These are phyloP conservation scores for Parathielavia appendiculata DNA, from an alignment of 495 filamentous ascomycete genomes.

Conservation along the genomic window DNA sequence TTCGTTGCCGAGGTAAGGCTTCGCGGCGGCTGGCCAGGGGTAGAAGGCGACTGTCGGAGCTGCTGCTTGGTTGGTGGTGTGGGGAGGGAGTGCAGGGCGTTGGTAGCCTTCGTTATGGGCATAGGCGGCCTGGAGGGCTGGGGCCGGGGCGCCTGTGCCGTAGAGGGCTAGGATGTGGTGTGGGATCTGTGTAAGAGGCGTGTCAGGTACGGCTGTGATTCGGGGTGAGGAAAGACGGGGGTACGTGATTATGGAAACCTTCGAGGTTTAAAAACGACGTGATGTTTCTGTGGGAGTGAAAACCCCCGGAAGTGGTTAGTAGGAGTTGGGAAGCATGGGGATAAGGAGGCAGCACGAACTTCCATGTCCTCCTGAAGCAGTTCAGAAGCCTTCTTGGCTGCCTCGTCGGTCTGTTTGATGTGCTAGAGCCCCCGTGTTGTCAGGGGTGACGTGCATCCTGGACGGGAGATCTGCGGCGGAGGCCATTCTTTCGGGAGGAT, in stretches of 20 bases:
- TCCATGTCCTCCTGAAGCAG: conserved; percentile 71
- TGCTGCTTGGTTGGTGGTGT: conserved; percentile 38
- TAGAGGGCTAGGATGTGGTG: conserved; percentile 74
- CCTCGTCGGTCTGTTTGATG: conserved; percentile 48
- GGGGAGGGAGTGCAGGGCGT: conserved; percentile 37
- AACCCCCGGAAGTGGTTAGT: neutral
- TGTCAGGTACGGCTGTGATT: conserved; percentile 25
- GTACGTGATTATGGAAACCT: conserved; percentile 62
- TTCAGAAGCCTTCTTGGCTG: conserved; percentile 55
- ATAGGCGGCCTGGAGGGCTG: conserved; percentile 54
- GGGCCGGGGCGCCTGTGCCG: conserved; percentile 61
- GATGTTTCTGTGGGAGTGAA: conserved; percentile 49
- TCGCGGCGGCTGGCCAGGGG: conserved; percentile 36
- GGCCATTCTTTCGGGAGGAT: conserved; percentile 48
- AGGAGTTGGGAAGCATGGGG: neutral
- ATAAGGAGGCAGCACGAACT: conserved; percentile 20
- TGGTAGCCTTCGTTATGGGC: conserved; percentile 59
- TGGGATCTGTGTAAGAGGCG: conserved; percentile 49
- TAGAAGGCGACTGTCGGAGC: conserved; percentile 25
- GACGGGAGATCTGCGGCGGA: conserved; percentile 42
- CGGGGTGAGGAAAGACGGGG: conserved; percentile 27
- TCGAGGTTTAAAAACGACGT: conserved; percentile 70
- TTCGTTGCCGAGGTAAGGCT: conserved; percentile 43
- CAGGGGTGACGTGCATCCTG: conserved; percentile 53
- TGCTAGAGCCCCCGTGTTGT: conserved; percentile 56